phyloP scores from a whole-genome alignment of 768 basidiomycete genomes.

The Butyriboletus loyo region DNA sequence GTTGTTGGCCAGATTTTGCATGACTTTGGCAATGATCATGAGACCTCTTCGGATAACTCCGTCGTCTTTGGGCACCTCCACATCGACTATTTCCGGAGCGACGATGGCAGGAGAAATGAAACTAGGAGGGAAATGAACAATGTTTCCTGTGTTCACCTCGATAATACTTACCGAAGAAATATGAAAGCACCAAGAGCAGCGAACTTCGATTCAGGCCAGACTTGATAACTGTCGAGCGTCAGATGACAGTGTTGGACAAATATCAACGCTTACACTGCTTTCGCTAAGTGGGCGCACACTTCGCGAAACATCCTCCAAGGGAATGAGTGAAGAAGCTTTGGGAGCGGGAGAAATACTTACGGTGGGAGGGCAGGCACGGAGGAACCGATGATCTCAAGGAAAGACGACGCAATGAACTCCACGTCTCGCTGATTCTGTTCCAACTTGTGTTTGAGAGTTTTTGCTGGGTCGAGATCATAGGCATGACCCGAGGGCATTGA shows the following conservation, averaged over 20 bases:
- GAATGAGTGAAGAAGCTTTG: neutral
- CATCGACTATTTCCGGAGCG: conserved; percentile 78
- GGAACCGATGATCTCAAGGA: conserved; percentile 69
- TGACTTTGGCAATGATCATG: conserved; percentile 85
- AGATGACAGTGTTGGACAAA: conserved; percentile 6
- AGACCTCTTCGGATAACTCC: conserved; percentile 68
- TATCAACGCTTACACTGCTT: conserved; percentile 59
- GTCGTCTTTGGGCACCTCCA: conserved; percentile 69
- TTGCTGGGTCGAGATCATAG: conserved; percentile 76
- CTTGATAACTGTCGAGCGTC: conserved; percentile 43
- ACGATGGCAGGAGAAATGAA: conserved; percentile 93
- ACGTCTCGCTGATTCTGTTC: conserved; percentile 69
- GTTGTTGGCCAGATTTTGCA: conserved; percentile 93
- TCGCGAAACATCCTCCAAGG: conserved; percentile 75
- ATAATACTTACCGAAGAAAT: conserved; percentile 64
- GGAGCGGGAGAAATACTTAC: conserved; percentile 42
- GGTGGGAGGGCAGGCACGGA: conserved; percentile 71
- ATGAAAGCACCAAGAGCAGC: conserved; percentile 88
- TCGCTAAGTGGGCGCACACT: conserved; percentile 78
- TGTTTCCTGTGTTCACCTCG: neutral
- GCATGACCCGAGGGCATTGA: conserved; percentile 68
- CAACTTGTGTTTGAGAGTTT: conserved; percentile 55
- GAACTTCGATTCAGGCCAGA: conserved; percentile 79
- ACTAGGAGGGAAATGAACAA: conserved; percentile 36
- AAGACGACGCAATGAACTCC: conserved; percentile 67